Evolutionary conservation across 208 protist species (phyloP), one percentile per base, ranked within the genome.

Genomic region (Crithidia brevicula): DNA sequence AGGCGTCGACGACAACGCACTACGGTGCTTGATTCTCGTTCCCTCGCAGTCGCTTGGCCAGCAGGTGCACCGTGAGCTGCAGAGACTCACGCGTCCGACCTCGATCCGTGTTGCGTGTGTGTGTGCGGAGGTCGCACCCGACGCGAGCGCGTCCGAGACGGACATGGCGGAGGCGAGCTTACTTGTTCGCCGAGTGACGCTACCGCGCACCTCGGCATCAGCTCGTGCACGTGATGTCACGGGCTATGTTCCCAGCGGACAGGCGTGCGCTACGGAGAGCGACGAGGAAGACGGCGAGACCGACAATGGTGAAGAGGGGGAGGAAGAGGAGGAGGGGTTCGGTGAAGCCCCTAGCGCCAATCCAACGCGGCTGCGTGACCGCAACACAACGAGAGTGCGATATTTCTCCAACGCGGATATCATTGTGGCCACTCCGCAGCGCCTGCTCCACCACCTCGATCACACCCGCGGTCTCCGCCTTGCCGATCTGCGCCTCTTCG

Each of bases 371-470:
- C 34, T 28, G 45, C 53, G 52, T 34, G 23, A 9, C 6, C 28
- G 20, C 13, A 25, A 1, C n/a, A 34, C 16, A n/a, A 53, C 7
- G 36, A 64, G 16, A 6, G 57, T 58, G 43, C 74, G 59, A 22
- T 89, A 95, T 61, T 92, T 86, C 80, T 92, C 85, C 47, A 80
- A 81, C 49, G 81, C 77, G 0, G 89, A 97, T 60, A 76, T 97
- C 31, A 38, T 97, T n/a, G 77, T 97, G 34, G 58, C 89, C 38
- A 97, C 89, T 0, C 92, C 92, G 33, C 87, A 97, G 63, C 79
- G 86, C 0, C 75, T 97, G 23, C 79, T 97, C 9, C 77, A 83
- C 15, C 89, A 97, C 69, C 74, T 94, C 15, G 89, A 94, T 47
- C 61, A 62, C 63, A 93, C 86, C 15, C 63, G 61, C 18, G 88